Evolutionary conservation across 768 basidiomycete genomes (phyloP).

Genomic region (Boletus rufocinnamomeus): DNA sequence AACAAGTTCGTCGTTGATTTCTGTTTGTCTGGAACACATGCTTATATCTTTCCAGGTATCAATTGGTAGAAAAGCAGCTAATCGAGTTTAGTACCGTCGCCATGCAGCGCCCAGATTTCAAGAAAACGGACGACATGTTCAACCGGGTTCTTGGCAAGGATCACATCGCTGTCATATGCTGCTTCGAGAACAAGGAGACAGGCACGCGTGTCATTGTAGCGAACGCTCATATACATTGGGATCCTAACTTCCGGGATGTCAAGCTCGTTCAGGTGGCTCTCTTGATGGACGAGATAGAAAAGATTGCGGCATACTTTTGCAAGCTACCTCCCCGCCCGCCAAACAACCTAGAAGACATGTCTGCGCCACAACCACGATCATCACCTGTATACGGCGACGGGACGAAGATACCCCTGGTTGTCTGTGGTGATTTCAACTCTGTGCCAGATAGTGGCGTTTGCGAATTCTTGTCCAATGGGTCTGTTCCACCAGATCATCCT

Average conservation of each 20-base stretch:
- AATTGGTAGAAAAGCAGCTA: constrained; percentile 89
- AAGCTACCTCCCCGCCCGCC: constrained; percentile 72
- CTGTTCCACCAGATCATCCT: constrained; percentile 69
- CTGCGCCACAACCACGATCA: constrained; percentile 40
- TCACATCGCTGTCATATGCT: constrained; percentile 84
- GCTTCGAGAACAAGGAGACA: constrained; percentile 84
- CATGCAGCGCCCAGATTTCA: constrained; percentile 90
- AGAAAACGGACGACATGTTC: constrained; percentile 99
- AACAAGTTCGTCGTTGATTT: constrained; percentile 61
- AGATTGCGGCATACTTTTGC: constrained; percentile 82
- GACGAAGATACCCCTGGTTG: constrained; percentile 84
- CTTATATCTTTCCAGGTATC: constrained; percentile 57
- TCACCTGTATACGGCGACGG: constrained; percentile 80
- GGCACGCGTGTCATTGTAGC: constrained; percentile 88
- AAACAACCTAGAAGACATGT: constrained; percentile 30
- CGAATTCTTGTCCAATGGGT: constrained; percentile 81
- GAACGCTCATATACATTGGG: constrained; percentile 93
- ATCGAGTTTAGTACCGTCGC: constrained; percentile 93
- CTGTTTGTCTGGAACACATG: background rate
- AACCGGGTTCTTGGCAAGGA: constrained; percentile 96
- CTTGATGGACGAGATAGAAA: constrained; percentile 90
- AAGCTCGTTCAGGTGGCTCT: constrained; percentile 96
- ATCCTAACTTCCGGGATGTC: constrained; percentile 90
- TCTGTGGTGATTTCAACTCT: constrained; percentile 98
- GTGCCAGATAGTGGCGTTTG: constrained; percentile 84